Evolutionary conservation across 305 asterid genomes (phyloP).

Genomic region (Vinca major): DNA sequence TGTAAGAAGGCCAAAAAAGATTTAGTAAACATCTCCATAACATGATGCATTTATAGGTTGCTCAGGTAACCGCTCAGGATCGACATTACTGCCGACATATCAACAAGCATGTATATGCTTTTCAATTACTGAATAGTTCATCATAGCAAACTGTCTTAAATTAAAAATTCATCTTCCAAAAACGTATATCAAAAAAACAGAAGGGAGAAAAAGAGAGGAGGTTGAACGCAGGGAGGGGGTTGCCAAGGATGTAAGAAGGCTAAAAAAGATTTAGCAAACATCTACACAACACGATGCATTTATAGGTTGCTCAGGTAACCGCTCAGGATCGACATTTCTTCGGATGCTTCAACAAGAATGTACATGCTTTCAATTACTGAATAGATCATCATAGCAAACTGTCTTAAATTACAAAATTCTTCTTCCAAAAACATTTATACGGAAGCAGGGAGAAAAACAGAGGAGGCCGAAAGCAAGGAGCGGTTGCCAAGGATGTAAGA

Average conservation of each 20-base stretch:
- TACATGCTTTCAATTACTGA: too few relatives aligned
- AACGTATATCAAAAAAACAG: too few relatives aligned
- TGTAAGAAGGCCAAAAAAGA: background rate
- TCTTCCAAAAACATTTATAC: background rate
- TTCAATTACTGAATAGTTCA: conserved; percentile 14
- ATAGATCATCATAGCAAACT: too few relatives aligned
- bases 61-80: conserved; percentile 73
- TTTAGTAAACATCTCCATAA: background rate
- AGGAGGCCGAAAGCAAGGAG: background rate
- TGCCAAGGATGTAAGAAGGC: too few relatives aligned
- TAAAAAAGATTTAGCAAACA: too few relatives aligned
- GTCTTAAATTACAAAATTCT: too few relatives aligned
- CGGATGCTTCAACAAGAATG: too few relatives aligned
- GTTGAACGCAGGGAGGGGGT: too few relatives aligned
- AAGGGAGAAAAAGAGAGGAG: too few relatives aligned
- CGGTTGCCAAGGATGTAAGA: background rate
- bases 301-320: too few relatives aligned
- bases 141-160: conserved; percentile 18
- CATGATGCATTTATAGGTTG: conserved; percentile 3
- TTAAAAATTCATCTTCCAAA: background rate
- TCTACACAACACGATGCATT: too few relatives aligned
- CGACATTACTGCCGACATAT: conserved; percentile 33
- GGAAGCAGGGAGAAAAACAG: background rate
- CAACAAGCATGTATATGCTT: conserved; percentile 38
- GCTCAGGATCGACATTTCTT: too few relatives aligned